Percentiles rank a stretch among this genome's conserved stretches.
These are phyloP conservation scores for Colletotrichum euphorbiae DNA, from an alignment of 2,329 filamentous ascomycete species.

Conservation along the genomic window DNA sequence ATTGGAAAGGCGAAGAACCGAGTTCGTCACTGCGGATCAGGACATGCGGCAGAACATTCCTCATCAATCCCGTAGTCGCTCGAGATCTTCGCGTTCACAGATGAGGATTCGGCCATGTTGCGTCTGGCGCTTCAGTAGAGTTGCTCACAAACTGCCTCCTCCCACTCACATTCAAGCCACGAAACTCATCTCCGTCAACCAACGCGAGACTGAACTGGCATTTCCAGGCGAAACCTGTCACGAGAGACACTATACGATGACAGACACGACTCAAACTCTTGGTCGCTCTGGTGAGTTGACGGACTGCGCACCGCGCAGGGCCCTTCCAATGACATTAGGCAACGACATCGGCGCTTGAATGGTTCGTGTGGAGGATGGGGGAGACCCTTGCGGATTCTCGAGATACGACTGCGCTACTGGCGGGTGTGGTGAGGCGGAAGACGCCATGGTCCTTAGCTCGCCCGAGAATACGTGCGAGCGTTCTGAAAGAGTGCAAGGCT, in stretches of 20 bases:
- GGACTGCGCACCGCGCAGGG: neutral
- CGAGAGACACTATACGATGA: neutral
- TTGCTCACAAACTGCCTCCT: no score
- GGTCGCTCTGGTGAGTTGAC: neutral
- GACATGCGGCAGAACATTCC: neutral
- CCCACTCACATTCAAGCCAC: no score
- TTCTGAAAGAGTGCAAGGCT: neutral
- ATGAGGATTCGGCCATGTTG: no score
- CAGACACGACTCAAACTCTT: neutral
- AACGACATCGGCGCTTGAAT: neutral
- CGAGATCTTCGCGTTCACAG: no score
- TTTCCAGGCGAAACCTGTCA: neutral
- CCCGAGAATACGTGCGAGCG: neutral
- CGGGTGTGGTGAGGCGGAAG: neutral
- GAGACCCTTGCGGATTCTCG: neutral
- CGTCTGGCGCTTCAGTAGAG: no score
- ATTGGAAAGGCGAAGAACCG: no score
- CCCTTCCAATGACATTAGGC: neutral
- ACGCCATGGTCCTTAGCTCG: constrained; percentile 13
- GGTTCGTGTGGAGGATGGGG: neutral
- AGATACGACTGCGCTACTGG: neutral
- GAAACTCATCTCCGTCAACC: neutral
- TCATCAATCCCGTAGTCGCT: no score
- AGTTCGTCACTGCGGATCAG: neutral
- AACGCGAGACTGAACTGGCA: neutral